Conservation (phyloP, 495 filamentous ascomycete species). For the Penicillium crystallinum region DNA sequence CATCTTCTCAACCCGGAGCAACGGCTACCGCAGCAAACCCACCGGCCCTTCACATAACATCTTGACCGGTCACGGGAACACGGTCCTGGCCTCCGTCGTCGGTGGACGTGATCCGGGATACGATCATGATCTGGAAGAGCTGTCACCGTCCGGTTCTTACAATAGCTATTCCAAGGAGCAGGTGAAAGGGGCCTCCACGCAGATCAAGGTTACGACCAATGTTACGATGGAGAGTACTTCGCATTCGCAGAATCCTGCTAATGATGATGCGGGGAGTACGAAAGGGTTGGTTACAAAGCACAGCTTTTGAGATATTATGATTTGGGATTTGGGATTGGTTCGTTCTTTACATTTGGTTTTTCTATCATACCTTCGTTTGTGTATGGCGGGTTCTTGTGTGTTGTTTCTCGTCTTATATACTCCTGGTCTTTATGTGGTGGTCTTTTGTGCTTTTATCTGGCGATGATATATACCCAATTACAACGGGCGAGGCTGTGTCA, state of each 20-base stretch:
- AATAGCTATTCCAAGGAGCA: slow-evolving; percentile 5
- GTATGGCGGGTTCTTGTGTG: background rate
- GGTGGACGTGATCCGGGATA: slow-evolving; percentile 8
- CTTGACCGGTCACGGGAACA: slow-evolving; percentile 17
- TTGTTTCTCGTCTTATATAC: background rate
- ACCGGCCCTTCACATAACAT: slow-evolving; percentile 15
- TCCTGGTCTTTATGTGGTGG: background rate
- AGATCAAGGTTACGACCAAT: slow-evolving; percentile 33
- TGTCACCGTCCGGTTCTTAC: slow-evolving; percentile 10
- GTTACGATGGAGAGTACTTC: slow-evolving; percentile 24
- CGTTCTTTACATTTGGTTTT: background rate
- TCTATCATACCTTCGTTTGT: background rate
- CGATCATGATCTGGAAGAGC: slow-evolving; percentile 20
- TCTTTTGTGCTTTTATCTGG: background rate
- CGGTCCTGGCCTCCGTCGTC: slow-evolving; percentile 23
- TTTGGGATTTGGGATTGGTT: background rate
- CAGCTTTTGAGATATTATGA: slow-evolving; percentile 14
- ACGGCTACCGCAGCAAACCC: slow-evolving; percentile 24
- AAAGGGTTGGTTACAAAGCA: slow-evolving; percentile 21
- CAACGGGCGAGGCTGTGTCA: slow-evolving; percentile 5
- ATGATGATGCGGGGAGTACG: slow-evolving; percentile 25
- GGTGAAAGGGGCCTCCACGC: slow-evolving; percentile 1
- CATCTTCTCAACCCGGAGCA: slow-evolving; percentile 30
- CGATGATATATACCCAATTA: slow-evolving; percentile 5
- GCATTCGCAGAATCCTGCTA: background rate